These are phyloP conservation scores for Blastocladiella britannica DNA, from an alignment of 192 early-diverging fungal species.

Conservation along the genomic window DNA sequence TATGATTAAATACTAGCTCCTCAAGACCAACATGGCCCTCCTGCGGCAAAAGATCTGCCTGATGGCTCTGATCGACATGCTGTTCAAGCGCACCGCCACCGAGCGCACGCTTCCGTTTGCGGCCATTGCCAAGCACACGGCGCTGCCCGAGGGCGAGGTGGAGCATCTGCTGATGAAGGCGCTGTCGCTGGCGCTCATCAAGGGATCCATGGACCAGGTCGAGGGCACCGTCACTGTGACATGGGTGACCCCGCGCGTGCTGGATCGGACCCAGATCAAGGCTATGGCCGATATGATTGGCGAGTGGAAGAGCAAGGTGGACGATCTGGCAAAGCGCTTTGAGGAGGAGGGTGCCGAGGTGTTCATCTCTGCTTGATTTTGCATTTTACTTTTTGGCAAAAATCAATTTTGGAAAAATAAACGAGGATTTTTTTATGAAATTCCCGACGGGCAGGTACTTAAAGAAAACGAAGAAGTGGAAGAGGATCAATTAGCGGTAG, in stretches of 20 bases:
- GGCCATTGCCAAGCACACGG: slow-evolving; percentile 61
- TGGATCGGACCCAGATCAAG: slow-evolving; percentile 74
- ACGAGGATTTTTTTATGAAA: too few relatives aligned
- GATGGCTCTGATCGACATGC: slow-evolving; percentile 86
- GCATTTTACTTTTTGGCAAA: too few relatives aligned
- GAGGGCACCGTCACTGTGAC: slow-evolving; percentile 65
- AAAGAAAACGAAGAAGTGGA: not conserved
- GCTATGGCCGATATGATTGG: slow-evolving; percentile 56
- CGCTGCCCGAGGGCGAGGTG: slow-evolving; percentile 57
- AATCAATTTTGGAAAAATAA: too few relatives aligned
- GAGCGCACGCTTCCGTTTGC: slow-evolving; percentile 57
- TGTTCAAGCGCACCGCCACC: slow-evolving; percentile 66
- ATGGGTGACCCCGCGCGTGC: slow-evolving; percentile 95
- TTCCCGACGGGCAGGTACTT: too few relatives aligned
- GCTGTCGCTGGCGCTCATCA: slow-evolving; percentile 72
- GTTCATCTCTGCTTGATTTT: too few relatives aligned
- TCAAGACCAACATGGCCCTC: slow-evolving; percentile 49
- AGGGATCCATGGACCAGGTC: slow-evolving; percentile 90
- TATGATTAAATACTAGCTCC: slow-evolving; percentile 25
- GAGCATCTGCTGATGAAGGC: slow-evolving; percentile 99
- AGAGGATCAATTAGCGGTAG: slow-evolving; percentile 23
- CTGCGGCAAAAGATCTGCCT: slow-evolving; percentile 89
- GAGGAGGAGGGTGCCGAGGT: slow-evolving; percentile 52
- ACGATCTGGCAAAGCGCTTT: slow-evolving; percentile 41
- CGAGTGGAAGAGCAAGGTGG: slow-evolving; percentile 73